Base-by-base conservation (phyloP, 1,284 basidiomycete species). In the Apiotrichum sp. region DNA sequence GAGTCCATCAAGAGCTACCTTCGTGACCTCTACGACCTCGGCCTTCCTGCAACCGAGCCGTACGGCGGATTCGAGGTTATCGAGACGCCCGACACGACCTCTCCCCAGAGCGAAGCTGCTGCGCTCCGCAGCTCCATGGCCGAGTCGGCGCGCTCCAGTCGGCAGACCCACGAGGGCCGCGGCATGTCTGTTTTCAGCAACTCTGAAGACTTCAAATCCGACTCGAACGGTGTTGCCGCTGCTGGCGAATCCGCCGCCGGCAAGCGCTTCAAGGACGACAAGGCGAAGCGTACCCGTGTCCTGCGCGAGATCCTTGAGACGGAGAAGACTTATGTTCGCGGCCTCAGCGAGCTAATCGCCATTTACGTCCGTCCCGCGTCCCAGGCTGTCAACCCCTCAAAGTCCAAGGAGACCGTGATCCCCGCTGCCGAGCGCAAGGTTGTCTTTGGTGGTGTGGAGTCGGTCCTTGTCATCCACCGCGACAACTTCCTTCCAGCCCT, bases 1-100 rank as follows among this genome's bases (percentile, higher is more conserved):
- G 84, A 89, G 57, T 88, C 88, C 10, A 84, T 98, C 41, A 93
- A 98, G 86, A 87, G 88, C 14, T 98, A 98, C 75, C 81, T 98
- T 22, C 86, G 86, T 66, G 95, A 98, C 69, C 86, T 98, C 82
- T 87, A 93, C 68, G 93, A 97, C 70, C 80, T 98, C 36, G 76
- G 73, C 57, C 63, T 74, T 34, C 69, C 72, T 1, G 58, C 68
- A 1, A 58, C 70, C 13, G 69, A 71, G 55, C 65, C 70, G 2
- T 71, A 72, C 51, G 71, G 71, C 6, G 70, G 71, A 1, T 73
- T 73, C 46, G 73, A 72, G 59, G 67, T 73, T 10, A 57, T 72
- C 14, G 56, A 57, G n/a, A 33, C 49, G 6, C 29, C 44, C 22
- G 50, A 52, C 7, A 29, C 45, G 34, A 31, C 47, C 22, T 51